Percentiles rank a stretch among this genome's conserved stretches.
These are phyloP conservation scores for Erodium trifolium DNA, from an alignment of 441 rosid genomes.

Conservation along the genomic window DNA sequence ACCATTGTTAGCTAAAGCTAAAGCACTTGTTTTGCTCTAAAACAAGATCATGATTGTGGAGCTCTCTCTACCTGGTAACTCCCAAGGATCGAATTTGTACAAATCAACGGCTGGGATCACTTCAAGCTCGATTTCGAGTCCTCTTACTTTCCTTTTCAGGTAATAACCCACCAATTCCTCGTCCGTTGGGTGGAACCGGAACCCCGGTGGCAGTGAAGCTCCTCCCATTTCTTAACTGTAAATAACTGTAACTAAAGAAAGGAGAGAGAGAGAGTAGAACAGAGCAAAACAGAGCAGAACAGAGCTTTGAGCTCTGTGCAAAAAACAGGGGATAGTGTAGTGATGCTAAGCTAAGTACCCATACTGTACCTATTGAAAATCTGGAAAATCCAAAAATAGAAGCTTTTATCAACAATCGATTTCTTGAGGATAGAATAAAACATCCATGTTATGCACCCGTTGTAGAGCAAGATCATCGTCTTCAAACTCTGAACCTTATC, in stretches of 20 bases:
- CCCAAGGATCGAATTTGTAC: conserved; percentile 94
- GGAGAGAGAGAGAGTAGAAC: neutral
- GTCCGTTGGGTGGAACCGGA: conserved; percentile 33
- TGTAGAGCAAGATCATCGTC: conserved; percentile 46
- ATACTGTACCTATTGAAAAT: conserved; percentile 52
- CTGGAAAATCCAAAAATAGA: conserved; percentile 90
- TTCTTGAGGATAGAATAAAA: conserved; percentile 51
- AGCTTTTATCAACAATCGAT: conserved; percentile 49
- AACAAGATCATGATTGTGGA: no score
- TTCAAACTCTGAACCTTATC: conserved; percentile 19
- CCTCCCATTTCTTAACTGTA: conserved; percentile 37
- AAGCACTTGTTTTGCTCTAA: no score
- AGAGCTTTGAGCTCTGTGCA: neutral
- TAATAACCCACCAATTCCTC: conserved; percentile 27
- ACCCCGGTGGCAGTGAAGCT: conserved; percentile 73
- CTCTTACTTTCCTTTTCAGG: conserved; percentile 36
- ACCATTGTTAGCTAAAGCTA: no score
- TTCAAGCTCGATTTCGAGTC: conserved; percentile 70
- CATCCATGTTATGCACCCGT: conserved; percentile 28
- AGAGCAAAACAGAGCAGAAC: neutral
- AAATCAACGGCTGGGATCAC: conserved; percentile 67
- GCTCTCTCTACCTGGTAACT: conserved; percentile 57
- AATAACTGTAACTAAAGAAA: neutral
- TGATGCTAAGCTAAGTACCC: conserved; percentile 40
- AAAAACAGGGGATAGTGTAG: neutral